Evolutionary conservation across 805 yeast genomes (phyloP), one percentile per base, ranked within the genome.

Genomic region (Candida anglica): DNA sequence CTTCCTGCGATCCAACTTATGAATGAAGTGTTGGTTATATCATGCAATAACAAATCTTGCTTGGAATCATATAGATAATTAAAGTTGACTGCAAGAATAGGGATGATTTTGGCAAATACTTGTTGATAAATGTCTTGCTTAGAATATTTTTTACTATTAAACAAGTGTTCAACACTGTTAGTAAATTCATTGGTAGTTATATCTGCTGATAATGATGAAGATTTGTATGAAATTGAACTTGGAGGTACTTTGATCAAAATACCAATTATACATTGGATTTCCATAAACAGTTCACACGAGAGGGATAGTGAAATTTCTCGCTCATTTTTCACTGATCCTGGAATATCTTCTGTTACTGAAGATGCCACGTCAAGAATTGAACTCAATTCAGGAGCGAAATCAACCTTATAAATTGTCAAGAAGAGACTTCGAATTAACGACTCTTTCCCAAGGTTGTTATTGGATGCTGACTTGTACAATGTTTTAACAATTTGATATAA

Each of bases 1-100:
- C 45, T 51, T 6, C 46, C 47, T 2, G 57, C 50, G 10, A 58
- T 21, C 69, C 69, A 62, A 28, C 50, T 52, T 34, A 59, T 46
- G 28, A 62, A 60, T 3, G 65, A 56, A 14, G 41, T 42, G 36
- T 44, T 56, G 34, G 44, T 47, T 18, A 53, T 44, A 23, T 50
- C 42, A 16, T 37, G 27, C 11, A 43, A 39, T 19, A 50, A 35
- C 16, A 59, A 39, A 37, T 56, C 61, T 7, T 47, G 46, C 9
- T 43, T 42, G 23, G 43, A 46, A 6, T 36, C 36, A 19, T 32
- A 33, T 33, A 46, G 47, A 32, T 37, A 42, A 16, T 46, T 42
- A 29, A 43, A 27, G 28, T 39, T 47, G 36, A 34, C 33, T 30
- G 14, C 43, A 27, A 39, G 39, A 33, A 30, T 38, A 29, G 47